A percentile compares a stretch with the other conserved stretches of the same genome.
phyloP scores from a whole-genome alignment of 306 rosid genomes.

The Spatholobus suberectus region DNA sequence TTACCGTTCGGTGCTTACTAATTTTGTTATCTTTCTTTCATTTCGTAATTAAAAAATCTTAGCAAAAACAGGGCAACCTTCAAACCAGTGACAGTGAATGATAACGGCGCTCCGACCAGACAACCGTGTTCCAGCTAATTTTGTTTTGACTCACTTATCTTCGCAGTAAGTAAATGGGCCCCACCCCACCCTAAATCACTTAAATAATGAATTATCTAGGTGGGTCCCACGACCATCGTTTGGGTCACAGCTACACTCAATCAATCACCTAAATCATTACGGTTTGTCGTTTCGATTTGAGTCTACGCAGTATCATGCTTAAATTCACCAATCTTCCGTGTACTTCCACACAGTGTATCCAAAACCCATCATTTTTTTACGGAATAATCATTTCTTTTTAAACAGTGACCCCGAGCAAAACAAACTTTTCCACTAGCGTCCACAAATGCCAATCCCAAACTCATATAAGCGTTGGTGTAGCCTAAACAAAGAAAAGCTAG shows the following conservation, averaged over 20 bases:
- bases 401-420: not conserved
- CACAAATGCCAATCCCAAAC: constrained; percentile 12
- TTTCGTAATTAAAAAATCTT: too few species aligned
- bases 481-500: not conserved
- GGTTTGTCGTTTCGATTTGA: not conserved
- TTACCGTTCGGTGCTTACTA: too few species aligned
- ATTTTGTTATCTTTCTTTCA: too few species aligned
- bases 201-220: too few species aligned
- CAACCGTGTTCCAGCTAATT: constrained; percentile 43
- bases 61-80: not conserved
- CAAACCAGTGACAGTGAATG: not conserved
- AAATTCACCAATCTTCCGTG: not conserved
- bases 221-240: not conserved
- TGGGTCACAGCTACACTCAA: not conserved
- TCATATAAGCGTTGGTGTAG: too few species aligned
- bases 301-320: not conserved
- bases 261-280: not conserved
- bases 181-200: constrained; percentile 22
- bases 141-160: not conserved
- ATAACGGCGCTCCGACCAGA: constrained; percentile 30
- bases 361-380: not conserved
- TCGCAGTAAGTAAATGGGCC: constrained; percentile 16
- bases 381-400: not conserved
- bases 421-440: not conserved
- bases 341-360: not conserved